These are phyloP conservation scores for Penicillium samsonianum DNA, from an alignment of 495 filamentous ascomycete genomes.

Conservation along the genomic window DNA sequence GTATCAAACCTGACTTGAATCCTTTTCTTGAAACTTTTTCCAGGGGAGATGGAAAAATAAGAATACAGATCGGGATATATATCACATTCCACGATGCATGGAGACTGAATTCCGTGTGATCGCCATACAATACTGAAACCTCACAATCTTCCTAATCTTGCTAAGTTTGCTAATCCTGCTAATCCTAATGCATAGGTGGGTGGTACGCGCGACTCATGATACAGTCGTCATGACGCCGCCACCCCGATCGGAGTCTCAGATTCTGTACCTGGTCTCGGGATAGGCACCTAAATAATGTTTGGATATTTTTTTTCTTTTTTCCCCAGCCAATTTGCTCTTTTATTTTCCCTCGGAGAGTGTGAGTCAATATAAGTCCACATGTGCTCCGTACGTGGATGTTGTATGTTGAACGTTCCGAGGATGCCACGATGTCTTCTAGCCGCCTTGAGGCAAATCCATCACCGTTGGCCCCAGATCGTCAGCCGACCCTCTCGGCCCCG, in stretches of 20 bases:
- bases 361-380: neutral
- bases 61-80: neutral
- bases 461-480: conserved; percentile 7
- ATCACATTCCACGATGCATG: conserved; percentile 11
- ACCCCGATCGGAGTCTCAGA: conserved; percentile 13
- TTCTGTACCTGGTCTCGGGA: conserved; percentile 7
- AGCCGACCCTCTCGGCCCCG: conserved; percentile 11
- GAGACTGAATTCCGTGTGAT: neutral
- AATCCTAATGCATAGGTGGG: conserved; percentile 1
- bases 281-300: neutral
- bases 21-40: neutral
- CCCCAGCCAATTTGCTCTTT: neutral
- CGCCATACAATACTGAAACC: neutral
- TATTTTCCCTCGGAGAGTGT: neutral
- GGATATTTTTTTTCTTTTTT: neutral
- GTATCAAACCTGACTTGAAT: neutral
- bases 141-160: neutral
- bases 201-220: conserved; percentile 19
- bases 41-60: neutral
- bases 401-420: neutral
- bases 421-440: conserved; percentile 7
- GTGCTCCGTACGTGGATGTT: neutral
- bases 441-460: conserved; percentile 4
- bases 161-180: neutral
- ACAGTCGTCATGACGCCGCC: conserved; percentile 17